These are phyloP conservation scores for Claviceps pazoutovae DNA, from an alignment of 2,329 filamentous ascomycete genomes.

Conservation along the genomic window DNA sequence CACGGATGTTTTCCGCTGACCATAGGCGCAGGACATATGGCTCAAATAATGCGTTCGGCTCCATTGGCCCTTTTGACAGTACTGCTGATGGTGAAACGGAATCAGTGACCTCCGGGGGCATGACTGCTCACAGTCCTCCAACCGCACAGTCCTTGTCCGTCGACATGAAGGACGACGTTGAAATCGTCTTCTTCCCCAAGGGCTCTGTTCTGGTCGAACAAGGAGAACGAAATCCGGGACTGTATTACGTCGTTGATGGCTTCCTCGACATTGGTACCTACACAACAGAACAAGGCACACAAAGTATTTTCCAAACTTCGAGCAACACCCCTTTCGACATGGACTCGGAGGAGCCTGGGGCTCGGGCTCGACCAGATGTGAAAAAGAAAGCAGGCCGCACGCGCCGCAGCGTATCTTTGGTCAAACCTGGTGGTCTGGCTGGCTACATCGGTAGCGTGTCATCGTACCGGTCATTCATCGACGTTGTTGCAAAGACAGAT, in stretches of 20 bases:
- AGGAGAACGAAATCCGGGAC: conserved; percentile 85
- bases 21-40: conserved; percentile 61
- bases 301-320: conserved; percentile 19
- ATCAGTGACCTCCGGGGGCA: conserved; percentile 60
- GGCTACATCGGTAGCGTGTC: conserved; percentile 92
- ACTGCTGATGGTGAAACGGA: conserved; percentile 74
- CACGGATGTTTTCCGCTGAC: conserved; percentile 72
- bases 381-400: conserved; percentile 26
- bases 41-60: conserved; percentile 62
- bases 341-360: not conserved
- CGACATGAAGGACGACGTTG: conserved; percentile 81
- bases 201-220: conserved; percentile 91
- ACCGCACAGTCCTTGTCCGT: conserved; percentile 55
- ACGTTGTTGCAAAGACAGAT: conserved; percentile 94
- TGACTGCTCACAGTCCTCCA: conserved; percentile 45
- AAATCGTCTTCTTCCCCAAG: conserved; percentile 95
- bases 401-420: conserved; percentile 66
- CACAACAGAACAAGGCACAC: conserved; percentile 14
- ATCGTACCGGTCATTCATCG: conserved; percentile 89
- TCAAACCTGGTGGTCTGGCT: conserved; percentile 87
- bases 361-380: not conserved
- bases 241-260: conserved; percentile 96
- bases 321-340: conserved; percentile 11
- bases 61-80: conserved; percentile 69
- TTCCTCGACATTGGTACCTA: conserved; percentile 91